Conservation (phyloP, 495 filamentous ascomycete species). For the Sabuloglossum arenarium region DNA sequence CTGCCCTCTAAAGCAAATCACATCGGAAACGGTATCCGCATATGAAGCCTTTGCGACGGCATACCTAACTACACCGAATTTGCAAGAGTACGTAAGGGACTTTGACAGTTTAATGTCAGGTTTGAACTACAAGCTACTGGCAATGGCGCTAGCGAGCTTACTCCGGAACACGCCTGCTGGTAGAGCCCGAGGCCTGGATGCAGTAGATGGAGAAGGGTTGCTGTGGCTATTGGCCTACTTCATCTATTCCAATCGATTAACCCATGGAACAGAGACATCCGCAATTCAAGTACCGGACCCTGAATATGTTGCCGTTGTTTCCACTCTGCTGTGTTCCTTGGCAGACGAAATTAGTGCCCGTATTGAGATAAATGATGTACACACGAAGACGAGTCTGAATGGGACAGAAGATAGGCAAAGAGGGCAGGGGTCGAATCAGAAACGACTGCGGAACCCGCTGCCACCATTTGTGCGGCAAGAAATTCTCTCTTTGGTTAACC, state of each 20-base stretch:
- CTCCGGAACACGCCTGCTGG: background rate
- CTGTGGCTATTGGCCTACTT: slow-evolving; percentile 69
- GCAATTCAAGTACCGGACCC: slow-evolving; percentile 25
- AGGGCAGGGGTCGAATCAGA: background rate
- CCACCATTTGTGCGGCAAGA: slow-evolving; percentile 37
- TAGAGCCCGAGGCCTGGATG: slow-evolving; percentile 3
- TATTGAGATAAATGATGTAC: slow-evolving; percentile 29
- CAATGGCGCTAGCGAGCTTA: slow-evolving; percentile 22
- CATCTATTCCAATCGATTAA: slow-evolving; percentile 46
- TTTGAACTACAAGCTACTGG: slow-evolving; percentile 33
- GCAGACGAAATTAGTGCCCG: slow-evolving; percentile 33
- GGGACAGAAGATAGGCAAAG: slow-evolving; percentile 1
- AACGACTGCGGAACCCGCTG: slow-evolving; percentile 17
- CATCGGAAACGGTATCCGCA: slow-evolving; percentile 23
- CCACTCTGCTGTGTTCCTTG: slow-evolving; percentile 37
- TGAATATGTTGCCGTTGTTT: slow-evolving; percentile 43
- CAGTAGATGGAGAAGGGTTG: slow-evolving; percentile 18
- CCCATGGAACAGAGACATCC: slow-evolving; percentile 21
- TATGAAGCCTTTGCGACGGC: slow-evolving; percentile 37
- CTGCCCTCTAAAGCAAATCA: slow-evolving; percentile 27
- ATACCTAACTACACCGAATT: slow-evolving; percentile 30
- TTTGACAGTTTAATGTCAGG: slow-evolving; percentile 26
- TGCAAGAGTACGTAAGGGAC: slow-evolving; percentile 20
- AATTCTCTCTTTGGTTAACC: slow-evolving; percentile 40
- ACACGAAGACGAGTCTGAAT: slow-evolving; percentile 11